A percentile compares a stretch with the other conserved stretches of the same genome.
These are phyloP conservation scores for Colletotrichum godetiae DNA, from an alignment of 2,329 filamentous ascomycete genomes.

Conservation along the genomic window DNA sequence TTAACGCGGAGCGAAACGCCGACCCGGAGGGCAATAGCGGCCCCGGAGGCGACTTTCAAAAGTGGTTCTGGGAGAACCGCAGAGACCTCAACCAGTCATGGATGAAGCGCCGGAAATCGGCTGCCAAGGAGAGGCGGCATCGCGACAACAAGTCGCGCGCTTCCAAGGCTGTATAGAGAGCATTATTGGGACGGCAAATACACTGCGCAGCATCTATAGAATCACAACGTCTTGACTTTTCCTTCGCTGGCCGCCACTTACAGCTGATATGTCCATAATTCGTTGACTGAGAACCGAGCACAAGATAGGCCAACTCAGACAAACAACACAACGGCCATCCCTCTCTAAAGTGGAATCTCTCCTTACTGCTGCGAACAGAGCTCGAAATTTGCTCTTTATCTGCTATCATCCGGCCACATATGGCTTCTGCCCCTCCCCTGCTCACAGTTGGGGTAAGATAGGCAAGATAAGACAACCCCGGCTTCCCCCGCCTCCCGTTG, in stretches of 20 bases:
- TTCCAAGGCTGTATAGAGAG: slow-evolving; percentile 47
- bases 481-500: neutral
- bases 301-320: neutral
- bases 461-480: slow-evolving; percentile 6
- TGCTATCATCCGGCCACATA: neutral
- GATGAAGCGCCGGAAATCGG: slow-evolving; percentile 73
- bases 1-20: slow-evolving; percentile 42
- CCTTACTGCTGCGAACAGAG: neutral
- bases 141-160: slow-evolving; percentile 71
- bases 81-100: slow-evolving; percentile 74
- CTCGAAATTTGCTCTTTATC: neutral
- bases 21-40: slow-evolving; percentile 33
- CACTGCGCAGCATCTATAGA: slow-evolving; percentile 4
- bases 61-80: slow-evolving; percentile 76
- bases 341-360: neutral
- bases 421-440: neutral
- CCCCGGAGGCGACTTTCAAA: slow-evolving; percentile 65
- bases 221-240: neutral
- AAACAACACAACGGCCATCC: neutral
- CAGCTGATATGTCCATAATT: too few relatives aligned
- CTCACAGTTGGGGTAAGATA: neutral
- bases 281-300: too few relatives aligned
- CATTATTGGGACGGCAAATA: neutral
- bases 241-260: too few relatives aligned
- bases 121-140: slow-evolving; percentile 74